A percentile compares a stretch with the other conserved stretches of the same genome.
These are phyloP conservation scores for Wickerhamiella sergipiensis DNA, from an alignment of 805 yeast species.

Conservation along the genomic window DNA sequence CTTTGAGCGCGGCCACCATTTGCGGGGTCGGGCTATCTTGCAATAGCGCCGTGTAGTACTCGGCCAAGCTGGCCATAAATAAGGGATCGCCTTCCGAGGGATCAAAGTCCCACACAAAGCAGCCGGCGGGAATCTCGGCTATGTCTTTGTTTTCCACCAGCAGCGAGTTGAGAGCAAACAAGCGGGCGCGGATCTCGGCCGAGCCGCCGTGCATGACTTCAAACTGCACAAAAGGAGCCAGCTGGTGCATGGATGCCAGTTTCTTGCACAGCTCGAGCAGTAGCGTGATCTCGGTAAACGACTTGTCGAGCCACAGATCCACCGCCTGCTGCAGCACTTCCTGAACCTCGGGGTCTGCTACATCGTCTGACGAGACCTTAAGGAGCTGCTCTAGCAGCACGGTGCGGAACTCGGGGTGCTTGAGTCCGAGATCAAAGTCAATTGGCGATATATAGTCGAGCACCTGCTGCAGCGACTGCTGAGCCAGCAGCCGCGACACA, in stretches of 20 bases:
- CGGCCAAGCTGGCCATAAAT: slow-evolving; percentile 6
- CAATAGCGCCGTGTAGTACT: slow-evolving; percentile 10
- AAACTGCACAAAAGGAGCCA: slow-evolving; percentile 8
- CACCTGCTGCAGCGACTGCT: slow-evolving; percentile 6
- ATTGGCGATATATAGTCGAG: slow-evolving; percentile 7
- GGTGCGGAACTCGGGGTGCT: slow-evolving; percentile 7
- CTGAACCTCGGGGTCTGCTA: background rate
- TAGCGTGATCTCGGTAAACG: slow-evolving; percentile 4
- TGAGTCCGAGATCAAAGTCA: slow-evolving; percentile 5
- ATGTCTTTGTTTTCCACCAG: slow-evolving; percentile 1
- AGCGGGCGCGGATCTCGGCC: slow-evolving; percentile 11
- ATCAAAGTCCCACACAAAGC: slow-evolving; percentile 1
- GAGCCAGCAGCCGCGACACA: slow-evolving; percentile 10
- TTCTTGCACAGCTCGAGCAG: slow-evolving; percentile 4
- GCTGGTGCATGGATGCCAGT: slow-evolving; percentile 1
- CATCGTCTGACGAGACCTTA: slow-evolving; percentile 1
- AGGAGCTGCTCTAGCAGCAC: slow-evolving; percentile 8
- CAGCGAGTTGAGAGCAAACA: slow-evolving; percentile 14
- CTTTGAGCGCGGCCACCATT: background rate
- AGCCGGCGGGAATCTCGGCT: background rate
- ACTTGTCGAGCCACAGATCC: slow-evolving; percentile 7
- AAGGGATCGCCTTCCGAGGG: slow-evolving; percentile 8
- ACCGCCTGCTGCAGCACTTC: slow-evolving; percentile 5
- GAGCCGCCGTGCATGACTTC: slow-evolving; percentile 8
- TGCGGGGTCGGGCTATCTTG: background rate